Conservation (phyloP, 768 basidiomycete genomes). For the Lactarius evosmus region DNA sequence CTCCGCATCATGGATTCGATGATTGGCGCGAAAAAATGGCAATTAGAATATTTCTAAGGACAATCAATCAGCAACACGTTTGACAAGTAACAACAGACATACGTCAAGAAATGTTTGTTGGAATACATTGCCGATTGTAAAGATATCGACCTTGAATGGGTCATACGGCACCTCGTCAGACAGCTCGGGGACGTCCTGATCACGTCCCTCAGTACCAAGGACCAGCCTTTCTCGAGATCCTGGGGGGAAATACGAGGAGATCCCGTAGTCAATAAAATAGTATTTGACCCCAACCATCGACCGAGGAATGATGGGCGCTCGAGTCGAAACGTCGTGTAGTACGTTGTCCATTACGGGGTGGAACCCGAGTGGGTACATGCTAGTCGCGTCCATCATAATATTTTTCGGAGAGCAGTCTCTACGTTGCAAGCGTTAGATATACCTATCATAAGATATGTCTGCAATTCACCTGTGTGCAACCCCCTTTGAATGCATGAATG, state of each 20-base stretch:
- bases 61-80: neutral
- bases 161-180: constrained; percentile 16
- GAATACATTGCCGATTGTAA: constrained; percentile 19
- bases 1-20: constrained; percentile 6
- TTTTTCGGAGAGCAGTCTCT: constrained; percentile 18
- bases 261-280: constrained; percentile 22
- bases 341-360: constrained; percentile 9
- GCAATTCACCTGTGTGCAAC: constrained; percentile 20
- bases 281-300: constrained; percentile 10
- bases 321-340: neutral
- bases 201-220: constrained; percentile 8
- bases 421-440: neutral
- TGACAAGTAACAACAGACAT: neutral
- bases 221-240: neutral
- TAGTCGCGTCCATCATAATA: constrained; percentile 18
- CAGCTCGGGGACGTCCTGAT: constrained; percentile 24
- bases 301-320: neutral
- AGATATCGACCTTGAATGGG: constrained; percentile 28
- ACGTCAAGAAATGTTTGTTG: neutral
- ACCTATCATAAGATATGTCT: neutral
- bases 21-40: neutral
- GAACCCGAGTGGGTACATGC: constrained; percentile 19
- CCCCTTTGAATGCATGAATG: constrained; percentile 20
- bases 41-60: constrained; percentile 2
- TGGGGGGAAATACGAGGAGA: constrained; percentile 14